Conservation (phyloP, 148 eudicot species). For the Dianthus caryophyllus region DNA sequence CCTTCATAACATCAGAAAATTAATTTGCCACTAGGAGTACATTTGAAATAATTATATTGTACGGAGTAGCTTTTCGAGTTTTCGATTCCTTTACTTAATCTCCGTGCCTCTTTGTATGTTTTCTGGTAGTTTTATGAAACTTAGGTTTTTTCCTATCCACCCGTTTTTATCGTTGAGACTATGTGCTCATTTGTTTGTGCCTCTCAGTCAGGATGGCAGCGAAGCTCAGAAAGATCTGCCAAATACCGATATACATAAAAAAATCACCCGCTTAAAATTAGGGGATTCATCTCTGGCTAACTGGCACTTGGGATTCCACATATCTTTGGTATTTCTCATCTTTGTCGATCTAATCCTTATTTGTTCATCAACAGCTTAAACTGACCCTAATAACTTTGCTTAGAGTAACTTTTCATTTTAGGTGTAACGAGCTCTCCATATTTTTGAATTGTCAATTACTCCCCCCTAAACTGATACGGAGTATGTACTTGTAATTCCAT, state of each 20-base stretch:
- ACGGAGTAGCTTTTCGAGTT: background rate
- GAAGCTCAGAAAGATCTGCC: constrained; percentile 51
- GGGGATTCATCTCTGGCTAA: constrained; percentile 66
- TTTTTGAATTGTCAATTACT: background rate
- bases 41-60: background rate
- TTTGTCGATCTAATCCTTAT: constrained; percentile 9
- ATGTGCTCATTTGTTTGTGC: constrained; percentile 7
- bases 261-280: constrained; percentile 53
- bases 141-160: background rate
- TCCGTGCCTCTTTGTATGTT: background rate
- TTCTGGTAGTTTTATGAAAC: background rate
- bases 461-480: no score
- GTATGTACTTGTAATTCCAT: no score
- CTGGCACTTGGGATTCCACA: constrained; percentile 94
- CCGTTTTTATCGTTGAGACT: background rate
- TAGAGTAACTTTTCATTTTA: background rate
- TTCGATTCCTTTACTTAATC: background rate
- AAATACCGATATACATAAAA: constrained; percentile 43
- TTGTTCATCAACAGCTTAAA: background rate
- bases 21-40: background rate
- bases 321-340: constrained; percentile 56
- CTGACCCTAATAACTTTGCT: background rate
- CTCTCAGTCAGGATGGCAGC: constrained; percentile 68
- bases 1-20: background rate
- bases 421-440: background rate